Conservation (phyloP, 495 filamentous ascomycete genomes). For the Wilcoxina mikolae region DNA sequence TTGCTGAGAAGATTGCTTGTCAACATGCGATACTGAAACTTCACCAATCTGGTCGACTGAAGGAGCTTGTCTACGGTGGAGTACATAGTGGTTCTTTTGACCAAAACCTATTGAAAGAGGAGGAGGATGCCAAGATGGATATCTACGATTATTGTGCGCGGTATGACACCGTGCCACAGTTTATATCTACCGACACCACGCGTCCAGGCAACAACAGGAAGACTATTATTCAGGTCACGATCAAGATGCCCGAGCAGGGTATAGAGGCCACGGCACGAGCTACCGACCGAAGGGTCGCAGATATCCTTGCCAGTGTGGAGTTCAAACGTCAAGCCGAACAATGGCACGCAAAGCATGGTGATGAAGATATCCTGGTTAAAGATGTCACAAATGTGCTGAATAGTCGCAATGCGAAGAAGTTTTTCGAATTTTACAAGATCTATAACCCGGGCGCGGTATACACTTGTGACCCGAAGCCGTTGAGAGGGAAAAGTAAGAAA, state of each 20-base stretch:
- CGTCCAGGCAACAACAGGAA: constrained; percentile 10
- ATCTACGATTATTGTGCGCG: constrained; percentile 39
- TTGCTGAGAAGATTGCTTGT: constrained; percentile 29
- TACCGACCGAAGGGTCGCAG: constrained; percentile 24
- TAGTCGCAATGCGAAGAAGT: constrained; percentile 31
- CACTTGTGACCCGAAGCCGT: constrained; percentile 20
- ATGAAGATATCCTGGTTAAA: constrained; percentile 30
- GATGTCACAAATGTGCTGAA: constrained; percentile 30
- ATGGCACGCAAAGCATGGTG: constrained; percentile 32
- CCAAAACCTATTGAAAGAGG: constrained; percentile 21
- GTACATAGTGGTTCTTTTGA: constrained; percentile 20
- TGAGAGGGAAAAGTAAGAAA: constrained; percentile 5
- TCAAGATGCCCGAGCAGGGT: constrained; percentile 33
- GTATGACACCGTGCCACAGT: constrained; percentile 31
- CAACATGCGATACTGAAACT: constrained; percentile 29
- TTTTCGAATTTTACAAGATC: constrained; percentile 35
- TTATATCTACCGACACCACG: constrained; percentile 16
- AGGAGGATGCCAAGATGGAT: constrained; percentile 31
- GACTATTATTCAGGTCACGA: constrained; percentile 27
- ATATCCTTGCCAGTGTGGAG: constrained; percentile 31
- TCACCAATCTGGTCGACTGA: constrained; percentile 27
- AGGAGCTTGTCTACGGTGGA: constrained; percentile 19
- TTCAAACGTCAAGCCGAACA: constrained; percentile 35
- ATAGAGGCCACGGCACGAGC: constrained; percentile 30
- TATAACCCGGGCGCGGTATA: constrained; percentile 19